Base-by-base conservation (phyloP, 768 basidiomycete genomes). In the Candolleomyces aberdarensis region DNA sequence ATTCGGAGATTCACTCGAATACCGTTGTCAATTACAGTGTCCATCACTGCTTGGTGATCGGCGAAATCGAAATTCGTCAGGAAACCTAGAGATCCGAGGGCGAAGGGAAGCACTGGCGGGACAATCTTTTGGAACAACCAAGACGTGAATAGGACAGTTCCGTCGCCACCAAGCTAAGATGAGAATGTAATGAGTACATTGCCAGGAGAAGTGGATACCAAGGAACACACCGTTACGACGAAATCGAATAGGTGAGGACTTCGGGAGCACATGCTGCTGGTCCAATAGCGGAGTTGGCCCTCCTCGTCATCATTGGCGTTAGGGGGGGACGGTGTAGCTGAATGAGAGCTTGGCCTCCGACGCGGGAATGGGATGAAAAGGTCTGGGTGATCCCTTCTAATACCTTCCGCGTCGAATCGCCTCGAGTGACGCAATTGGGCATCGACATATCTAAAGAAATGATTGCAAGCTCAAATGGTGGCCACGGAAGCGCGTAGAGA, bases 101-200 rank as follows among this genome's bases (percentile, higher is more conserved):
- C 96, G 72, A 99, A 99, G 0, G 97, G 88, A 14, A 99, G 88
- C 41, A 98, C 94, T 13, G 97, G 97, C n/a, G 97, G 97, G 15
- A 98, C 97, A 68, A 99, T 94, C 57, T 88, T 87, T 72, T 99
- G 97, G 79, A 99, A 99, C 36, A 99, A 80, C 97, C 97, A 98
- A 3, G 97, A 98, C 5, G 97, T 97, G 77, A 98, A 99, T 15
- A 99, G 84, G 2, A 98, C 96, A 0, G 97, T 99, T 14, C 97
- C 97, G 71, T 99, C 97, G 10, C 97, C 97, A 51, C 97, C 97
- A 63, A 98, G 88, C 96, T 98, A 47, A 41, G 39, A 57, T 26
- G 66, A 68, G 36, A 71, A 53, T 49, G 56, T 56, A 14, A 47
- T 15, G 50, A 20, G 41, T 19, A 50, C 17, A 8, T 36, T 36